Conservation (phyloP, 495 filamentous ascomycete genomes). For the Cryomyces antarcticus region DNA sequence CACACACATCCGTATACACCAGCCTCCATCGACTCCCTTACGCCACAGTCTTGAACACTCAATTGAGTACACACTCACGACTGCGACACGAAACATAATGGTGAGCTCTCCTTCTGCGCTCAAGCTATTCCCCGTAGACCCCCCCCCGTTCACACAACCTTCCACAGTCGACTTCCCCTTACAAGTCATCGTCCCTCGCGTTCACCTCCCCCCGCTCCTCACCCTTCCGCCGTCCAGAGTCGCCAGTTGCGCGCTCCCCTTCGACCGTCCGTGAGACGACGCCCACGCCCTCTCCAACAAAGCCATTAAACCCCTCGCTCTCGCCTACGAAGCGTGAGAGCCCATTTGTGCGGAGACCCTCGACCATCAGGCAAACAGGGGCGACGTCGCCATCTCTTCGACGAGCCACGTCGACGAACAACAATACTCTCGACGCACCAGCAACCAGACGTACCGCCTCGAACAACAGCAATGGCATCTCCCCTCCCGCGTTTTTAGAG, state of each 20-base stretch:
- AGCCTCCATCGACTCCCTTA: no score
- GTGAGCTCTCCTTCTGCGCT: no score
- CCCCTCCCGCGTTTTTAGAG: no score
- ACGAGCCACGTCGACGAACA: background rate
- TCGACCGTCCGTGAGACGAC: background rate
- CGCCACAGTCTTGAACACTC: no score
- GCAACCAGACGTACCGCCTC: background rate
- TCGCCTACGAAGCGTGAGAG: background rate
- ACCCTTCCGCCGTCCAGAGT: constrained; percentile 1
- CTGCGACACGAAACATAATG: no score
- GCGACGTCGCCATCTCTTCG: background rate
- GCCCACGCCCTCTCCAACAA: constrained; percentile 3
- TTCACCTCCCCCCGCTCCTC: background rate
- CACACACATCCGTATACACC: no score
- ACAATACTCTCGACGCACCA: background rate
- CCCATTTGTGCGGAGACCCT: background rate
- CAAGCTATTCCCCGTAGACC: no score
- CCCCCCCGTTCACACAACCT: background rate
- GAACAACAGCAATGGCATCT: no score
- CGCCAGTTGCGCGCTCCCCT: background rate
- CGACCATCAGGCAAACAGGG: background rate
- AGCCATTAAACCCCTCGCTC: background rate
- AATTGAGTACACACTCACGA: no score
- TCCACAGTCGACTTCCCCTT: background rate
- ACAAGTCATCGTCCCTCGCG: background rate